A percentile compares a stretch with the other conserved stretches of the same genome.
phyloP scores from a whole-genome alignment of 176 grass and related monocot species.

The Canna indica region DNA sequence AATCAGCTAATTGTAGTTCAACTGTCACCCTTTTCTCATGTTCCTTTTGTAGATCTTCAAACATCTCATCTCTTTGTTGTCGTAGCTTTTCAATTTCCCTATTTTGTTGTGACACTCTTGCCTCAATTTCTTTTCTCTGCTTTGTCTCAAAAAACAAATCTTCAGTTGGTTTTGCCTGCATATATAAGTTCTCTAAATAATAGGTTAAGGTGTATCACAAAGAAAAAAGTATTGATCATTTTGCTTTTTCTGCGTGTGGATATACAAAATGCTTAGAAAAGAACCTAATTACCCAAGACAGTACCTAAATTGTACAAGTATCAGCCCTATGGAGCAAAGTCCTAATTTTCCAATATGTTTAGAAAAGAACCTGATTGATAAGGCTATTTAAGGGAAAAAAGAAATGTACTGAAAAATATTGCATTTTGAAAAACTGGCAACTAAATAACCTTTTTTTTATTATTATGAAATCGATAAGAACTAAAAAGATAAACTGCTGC shows the following conservation, averaged over 20 bases:
- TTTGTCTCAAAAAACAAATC: conserved; percentile 34
- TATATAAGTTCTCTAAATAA: background rate
- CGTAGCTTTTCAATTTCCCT: conserved; percentile 31
- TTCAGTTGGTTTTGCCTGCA: conserved; percentile 26
- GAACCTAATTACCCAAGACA: too few relatives aligned
- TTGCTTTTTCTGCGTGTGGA: background rate
- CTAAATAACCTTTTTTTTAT: too few relatives aligned
- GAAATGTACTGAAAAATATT: too few relatives aligned
- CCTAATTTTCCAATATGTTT: too few relatives aligned
- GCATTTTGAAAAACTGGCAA: too few relatives aligned
- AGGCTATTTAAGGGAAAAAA: too few relatives aligned
- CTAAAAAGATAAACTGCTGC: too few relatives aligned
- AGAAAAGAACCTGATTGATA: too few relatives aligned
- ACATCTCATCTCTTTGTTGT: conserved; percentile 30
- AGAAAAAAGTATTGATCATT: background rate
- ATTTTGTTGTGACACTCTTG: conserved; percentile 32
- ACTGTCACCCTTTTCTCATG: conserved; percentile 26
- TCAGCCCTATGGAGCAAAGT: too few relatives aligned
- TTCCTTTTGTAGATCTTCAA: conserved; percentile 32
- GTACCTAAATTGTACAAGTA: too few relatives aligned
- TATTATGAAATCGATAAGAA: too few relatives aligned
- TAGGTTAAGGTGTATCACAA: background rate
- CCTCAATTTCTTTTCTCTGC: conserved; percentile 46
- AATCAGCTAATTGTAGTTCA: conserved; percentile 32
- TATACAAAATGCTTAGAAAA: too few relatives aligned